A percentile compares a stretch with the other conserved stretches of the same genome.
Conservation (phyloP, 805 yeast genomes). For the Barnettozyma pratensis region DNA sequence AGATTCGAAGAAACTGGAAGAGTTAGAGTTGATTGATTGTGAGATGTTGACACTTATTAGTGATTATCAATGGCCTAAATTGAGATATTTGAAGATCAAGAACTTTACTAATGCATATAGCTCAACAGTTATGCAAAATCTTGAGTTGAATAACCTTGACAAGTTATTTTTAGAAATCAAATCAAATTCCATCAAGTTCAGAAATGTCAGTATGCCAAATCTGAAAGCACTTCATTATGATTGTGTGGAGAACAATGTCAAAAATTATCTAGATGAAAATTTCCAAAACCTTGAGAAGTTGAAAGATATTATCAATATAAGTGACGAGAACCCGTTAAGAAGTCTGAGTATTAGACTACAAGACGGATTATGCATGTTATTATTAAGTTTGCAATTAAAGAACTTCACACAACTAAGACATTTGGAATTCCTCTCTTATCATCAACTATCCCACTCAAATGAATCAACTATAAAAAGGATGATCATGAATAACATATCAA, state of each 20-base stretch:
- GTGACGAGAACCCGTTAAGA: too few species aligned
- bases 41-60: background rate
- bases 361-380: too few species aligned
- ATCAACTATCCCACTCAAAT: too few species aligned
- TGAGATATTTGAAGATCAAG: too few species aligned
- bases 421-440: too few species aligned
- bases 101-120: background rate
- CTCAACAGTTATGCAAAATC: background rate
- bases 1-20: background rate
- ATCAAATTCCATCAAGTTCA: background rate
- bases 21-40: background rate
- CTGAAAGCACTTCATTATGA: background rate
- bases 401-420: too few species aligned
- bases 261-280: background rate
- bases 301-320: too few species aligned
- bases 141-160: background rate
- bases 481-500: too few species aligned
- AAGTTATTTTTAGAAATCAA: background rate
- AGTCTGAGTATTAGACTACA: too few species aligned
- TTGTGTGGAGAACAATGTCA: background rate
- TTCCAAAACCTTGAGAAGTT: background rate
- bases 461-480: too few species aligned
- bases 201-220: background rate
- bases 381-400: too few species aligned
- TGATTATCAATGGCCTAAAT: background rate